These are phyloP conservation scores for Pistacia atlantica DNA, from an alignment of 345 rosid species.

Conservation along the genomic window DNA sequence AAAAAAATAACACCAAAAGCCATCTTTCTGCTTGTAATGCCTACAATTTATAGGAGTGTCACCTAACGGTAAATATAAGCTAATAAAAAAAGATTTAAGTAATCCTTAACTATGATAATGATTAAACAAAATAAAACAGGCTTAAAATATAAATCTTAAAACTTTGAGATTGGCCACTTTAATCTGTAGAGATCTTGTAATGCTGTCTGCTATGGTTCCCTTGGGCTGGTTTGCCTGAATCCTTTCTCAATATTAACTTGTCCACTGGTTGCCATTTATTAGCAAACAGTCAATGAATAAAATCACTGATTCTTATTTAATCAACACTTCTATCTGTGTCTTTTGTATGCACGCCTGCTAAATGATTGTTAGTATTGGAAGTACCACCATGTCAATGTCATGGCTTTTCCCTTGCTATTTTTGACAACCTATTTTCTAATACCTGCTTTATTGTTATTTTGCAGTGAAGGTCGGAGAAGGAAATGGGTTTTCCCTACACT, in stretches of 20 bases:
- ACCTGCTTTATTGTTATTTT: slow-evolving; percentile 24
- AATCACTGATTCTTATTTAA: not conserved
- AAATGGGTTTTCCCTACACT: slow-evolving; percentile 94
- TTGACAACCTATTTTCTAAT: slow-evolving; percentile 21
- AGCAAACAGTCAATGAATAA: not conserved
- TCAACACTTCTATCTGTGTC: not conserved
- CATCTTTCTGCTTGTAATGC: too few relatives aligned
- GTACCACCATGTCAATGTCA: not conserved
- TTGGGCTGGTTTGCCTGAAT: slow-evolving; percentile 7
- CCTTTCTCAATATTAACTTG: not conserved
- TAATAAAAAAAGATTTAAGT: too few relatives aligned
- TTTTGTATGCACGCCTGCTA: not conserved
- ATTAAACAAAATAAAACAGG: too few relatives aligned
- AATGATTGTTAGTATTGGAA: not conserved
- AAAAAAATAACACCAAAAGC: too few relatives aligned
- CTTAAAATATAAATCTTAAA: too few relatives aligned
- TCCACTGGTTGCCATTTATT: not conserved
- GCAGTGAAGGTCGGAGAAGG: slow-evolving; percentile 93
- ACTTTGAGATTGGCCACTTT: too few relatives aligned
- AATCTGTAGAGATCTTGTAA: too few relatives aligned
- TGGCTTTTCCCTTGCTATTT: not conserved
- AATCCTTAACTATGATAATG: too few relatives aligned
- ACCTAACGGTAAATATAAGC: too few relatives aligned
- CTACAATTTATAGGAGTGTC: too few relatives aligned
- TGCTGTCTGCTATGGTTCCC: too few relatives aligned